These are phyloP conservation scores for Canavalia ensiformis DNA, from an alignment of 306 rosid species.

Conservation along the genomic window DNA sequence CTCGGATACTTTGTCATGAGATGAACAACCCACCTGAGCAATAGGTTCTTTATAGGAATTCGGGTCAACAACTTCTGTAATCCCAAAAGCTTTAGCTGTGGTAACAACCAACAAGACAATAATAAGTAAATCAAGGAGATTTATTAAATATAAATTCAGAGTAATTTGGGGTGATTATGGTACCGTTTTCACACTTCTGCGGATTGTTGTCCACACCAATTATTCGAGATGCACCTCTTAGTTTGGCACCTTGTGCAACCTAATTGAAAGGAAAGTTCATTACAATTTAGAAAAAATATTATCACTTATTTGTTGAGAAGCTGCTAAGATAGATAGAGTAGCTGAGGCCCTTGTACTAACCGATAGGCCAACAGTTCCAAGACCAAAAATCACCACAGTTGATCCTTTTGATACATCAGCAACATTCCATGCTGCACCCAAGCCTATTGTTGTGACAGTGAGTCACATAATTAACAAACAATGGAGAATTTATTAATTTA, in stretches of 20 bases:
- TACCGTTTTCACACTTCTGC: conserved; percentile 79
- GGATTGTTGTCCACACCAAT: conserved; percentile 93
- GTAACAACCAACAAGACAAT: conserved; percentile 44
- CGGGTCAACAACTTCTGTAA: conserved; percentile 79
- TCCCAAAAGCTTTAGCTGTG: conserved; percentile 89
- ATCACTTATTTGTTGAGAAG: conserved; percentile 28
- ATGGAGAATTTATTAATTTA: conserved; percentile 20
- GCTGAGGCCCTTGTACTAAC: conserved; percentile 60
- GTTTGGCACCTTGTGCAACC: conserved; percentile 95
- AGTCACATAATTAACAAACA: conserved; percentile 37
- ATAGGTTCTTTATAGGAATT: conserved; percentile 72
- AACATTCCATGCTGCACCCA: conserved; percentile 97
- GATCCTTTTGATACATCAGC: conserved; percentile 89
- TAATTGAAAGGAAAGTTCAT: conserved; percentile 42
- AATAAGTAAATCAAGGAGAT: conserved; percentile 39
- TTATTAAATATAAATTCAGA: conserved; percentile 12
- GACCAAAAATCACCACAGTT: conserved; percentile 93
- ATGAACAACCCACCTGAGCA: conserved; percentile 66
- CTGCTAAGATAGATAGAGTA: conserved; percentile 34
- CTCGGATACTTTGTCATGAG: conserved; percentile 20
- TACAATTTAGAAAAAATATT: conserved; percentile 37
- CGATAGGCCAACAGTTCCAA: conserved; percentile 97
- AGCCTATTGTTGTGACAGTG: conserved; percentile 59
- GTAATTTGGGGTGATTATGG: background rate
- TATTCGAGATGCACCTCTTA: conserved; percentile 85